phyloP scores from a whole-genome alignment of 306 rosid genomes.

The Castanea crenata region DNA sequence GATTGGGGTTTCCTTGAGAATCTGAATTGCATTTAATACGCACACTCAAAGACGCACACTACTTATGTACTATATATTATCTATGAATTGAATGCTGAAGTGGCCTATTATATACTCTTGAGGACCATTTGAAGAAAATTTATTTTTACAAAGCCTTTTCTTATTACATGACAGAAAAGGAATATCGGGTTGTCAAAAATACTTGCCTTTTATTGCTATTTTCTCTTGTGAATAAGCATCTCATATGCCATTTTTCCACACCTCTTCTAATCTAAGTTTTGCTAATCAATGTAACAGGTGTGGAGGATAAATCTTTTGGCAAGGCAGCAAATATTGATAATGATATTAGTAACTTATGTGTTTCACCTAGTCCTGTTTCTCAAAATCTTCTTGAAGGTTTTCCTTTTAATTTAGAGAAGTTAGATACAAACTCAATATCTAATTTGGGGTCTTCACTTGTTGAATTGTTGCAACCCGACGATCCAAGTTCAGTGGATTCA shows the following conservation, averaged over 20 bases:
- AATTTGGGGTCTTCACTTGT: slow-evolving; percentile 53
- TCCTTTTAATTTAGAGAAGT: slow-evolving; percentile 63
- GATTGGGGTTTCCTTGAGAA: neutral
- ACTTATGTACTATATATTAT: neutral
- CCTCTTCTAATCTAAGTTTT: neutral
- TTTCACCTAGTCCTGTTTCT: slow-evolving; percentile 48
- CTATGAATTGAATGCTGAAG: neutral
- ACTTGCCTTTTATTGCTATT: neutral
- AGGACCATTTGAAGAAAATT: neutral
- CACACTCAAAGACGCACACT: neutral
- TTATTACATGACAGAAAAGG: no score
- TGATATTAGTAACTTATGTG: slow-evolving; percentile 47
- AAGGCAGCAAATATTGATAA: slow-evolving; percentile 51
- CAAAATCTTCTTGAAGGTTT: slow-evolving; percentile 48
- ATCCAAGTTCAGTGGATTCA: slow-evolving; percentile 51
- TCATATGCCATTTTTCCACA: neutral
- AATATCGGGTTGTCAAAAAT: neutral
- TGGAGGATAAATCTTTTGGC: slow-evolving; percentile 70
- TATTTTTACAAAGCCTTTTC: neutral
- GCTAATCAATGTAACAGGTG: slow-evolving; percentile 43
- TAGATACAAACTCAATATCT: slow-evolving; percentile 53
- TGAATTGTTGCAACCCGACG: slow-evolving; percentile 70
- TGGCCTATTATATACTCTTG: neutral
- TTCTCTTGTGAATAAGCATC: neutral
- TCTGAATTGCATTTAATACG: neutral